Base-by-base conservation (phyloP, 306 rosid genomes). In the Citrullus amarus region DNA sequence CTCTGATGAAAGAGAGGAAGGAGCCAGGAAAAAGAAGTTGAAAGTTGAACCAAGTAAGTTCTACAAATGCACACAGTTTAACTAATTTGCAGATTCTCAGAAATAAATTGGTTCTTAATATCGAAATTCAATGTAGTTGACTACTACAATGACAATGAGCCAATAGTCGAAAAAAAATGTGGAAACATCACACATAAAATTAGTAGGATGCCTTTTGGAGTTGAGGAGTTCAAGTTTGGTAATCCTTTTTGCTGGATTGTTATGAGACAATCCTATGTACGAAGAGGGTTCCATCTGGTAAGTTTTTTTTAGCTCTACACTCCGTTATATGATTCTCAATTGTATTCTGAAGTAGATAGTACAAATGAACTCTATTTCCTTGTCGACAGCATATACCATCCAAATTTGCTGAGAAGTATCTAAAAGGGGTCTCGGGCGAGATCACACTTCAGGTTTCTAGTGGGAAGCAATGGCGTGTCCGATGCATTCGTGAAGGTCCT, bases 251-350 rank as follows among this genome's bases (percentile, higher is more conserved):
- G 98, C 46, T 84, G 98, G 77, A 97, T 96, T 55, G 98, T 96
- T 81, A 80, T 96, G 78, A 91, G 99, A 48, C 99, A 97, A 66
- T 96, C 99, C 80, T 96, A 96, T 82, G 79, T 96, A 44, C 90
- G 93, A 54, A 90, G 96, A 81, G 99, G 99, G 28, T 96, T 97
- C 85, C 93, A 92, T 87, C 89, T 96, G 99, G 99, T 92, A 81
- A 88, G 90, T 68, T 22, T 4, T 86, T 78, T 86, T 78, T 55
- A 83, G 76, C 65, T 66, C 51, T 75, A 44, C 55, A 2, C 20
- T 36, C 25, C 50, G 53, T 78, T 32, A 25, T 53, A n/a, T 46
- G 68, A 54, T 81, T 79, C 80, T 16, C 58, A 39, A 30, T 14
- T 34, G 43, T 51, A 9, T 50, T 30, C 15, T 48, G 77, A 50